These are phyloP conservation scores for Ilex aquifolium DNA, from an alignment of 257 asterid genomes.

Conservation along the genomic window DNA sequence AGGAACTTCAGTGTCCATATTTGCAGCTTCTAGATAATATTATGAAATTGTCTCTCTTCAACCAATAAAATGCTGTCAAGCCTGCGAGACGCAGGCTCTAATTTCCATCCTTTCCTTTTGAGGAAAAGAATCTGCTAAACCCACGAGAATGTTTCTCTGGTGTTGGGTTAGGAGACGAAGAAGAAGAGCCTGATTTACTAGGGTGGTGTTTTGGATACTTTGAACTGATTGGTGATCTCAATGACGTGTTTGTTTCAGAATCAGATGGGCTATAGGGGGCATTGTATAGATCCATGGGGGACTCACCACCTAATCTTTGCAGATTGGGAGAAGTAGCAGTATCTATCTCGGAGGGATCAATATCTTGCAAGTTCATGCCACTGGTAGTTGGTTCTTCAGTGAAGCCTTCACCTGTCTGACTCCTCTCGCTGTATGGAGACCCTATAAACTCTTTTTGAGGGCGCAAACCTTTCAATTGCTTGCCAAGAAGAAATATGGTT, in stretches of 20 bases:
- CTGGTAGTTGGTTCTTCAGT: conserved; percentile 48
- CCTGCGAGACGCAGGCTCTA: conserved; percentile 23
- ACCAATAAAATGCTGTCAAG: conserved; percentile 4
- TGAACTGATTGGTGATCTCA: conserved; percentile 50
- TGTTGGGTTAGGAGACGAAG: conserved; percentile 51
- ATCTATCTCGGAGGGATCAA: conserved; percentile 44
- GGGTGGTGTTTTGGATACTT: conserved; percentile 47
- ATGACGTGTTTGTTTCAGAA: conserved; percentile 43
- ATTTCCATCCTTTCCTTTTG: conserved; percentile 46
- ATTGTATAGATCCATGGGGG: conserved; percentile 41
- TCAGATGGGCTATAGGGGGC: conserved; percentile 47
- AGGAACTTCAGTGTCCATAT: conserved; percentile 7
- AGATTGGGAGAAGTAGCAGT: conserved; percentile 27
- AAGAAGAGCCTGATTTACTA: conserved; percentile 61
- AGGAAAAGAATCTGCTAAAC: conserved; percentile 76
- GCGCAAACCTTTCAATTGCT: conserved; percentile 69
- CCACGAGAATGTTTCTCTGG: conserved; percentile 81
- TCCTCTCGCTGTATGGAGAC: conserved; percentile 32
- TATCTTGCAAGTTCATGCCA: conserved; percentile 43
- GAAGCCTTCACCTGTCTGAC: conserved; percentile 32
- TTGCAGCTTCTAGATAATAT: conserved; percentile 22
- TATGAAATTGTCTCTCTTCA: background rate
- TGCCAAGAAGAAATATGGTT: conserved; percentile 81
- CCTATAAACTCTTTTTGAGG: conserved; percentile 49
- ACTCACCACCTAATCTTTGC: conserved; percentile 44